Base-by-base conservation (phyloP, 1,284 basidiomycete genomes). In the Tausonia pullulans region DNA sequence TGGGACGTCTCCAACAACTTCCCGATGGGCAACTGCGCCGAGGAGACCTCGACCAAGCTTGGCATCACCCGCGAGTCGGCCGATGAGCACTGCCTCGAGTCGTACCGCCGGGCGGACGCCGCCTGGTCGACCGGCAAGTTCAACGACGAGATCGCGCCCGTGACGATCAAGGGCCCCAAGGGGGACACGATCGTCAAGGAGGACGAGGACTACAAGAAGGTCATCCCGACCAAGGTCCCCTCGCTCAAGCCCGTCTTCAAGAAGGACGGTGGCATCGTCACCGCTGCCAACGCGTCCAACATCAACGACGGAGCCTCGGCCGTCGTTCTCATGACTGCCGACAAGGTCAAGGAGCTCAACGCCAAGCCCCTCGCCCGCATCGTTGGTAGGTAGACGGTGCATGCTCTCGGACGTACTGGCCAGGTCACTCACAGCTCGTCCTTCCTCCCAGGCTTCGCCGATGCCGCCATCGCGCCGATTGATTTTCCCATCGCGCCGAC, bases 261-360 rank as follows among this genome's bases (percentile, higher is more conserved):
- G 70, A 82, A 82, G 80, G 82, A 87, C 69, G 86, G 84, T 68
- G 95, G 95, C 63, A 86, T 83, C 58, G 92, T 98, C 74, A 97
- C 93, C 16, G 87, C 95, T 64, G 95, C 93, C 67, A 98, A 98
- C 79, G 90, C 95, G 3, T 90, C 87, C n/a, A 90, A 87, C 62
- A 79, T 98, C 74, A 96, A 92, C 75, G 96, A 98, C 74, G 95
- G 95, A 74, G 96, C 94, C n/a, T 93, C 90, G 55, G 95, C 95
- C 14, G 81, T 98, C 70, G 86, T 98, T 63, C 81, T 98, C 67
- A 95, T 91, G 81, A 90, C 89, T 16, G 90, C 91, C 62, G 86
- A 87, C 68, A 94, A 91, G 74, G 86, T 94, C 51, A 83, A 88
- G 77, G 86, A 90, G 76, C 85, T 94, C 66, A 89, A 90, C 67